Conservation (phyloP, 257 asterid genomes). For the Solanum chilense region DNA sequence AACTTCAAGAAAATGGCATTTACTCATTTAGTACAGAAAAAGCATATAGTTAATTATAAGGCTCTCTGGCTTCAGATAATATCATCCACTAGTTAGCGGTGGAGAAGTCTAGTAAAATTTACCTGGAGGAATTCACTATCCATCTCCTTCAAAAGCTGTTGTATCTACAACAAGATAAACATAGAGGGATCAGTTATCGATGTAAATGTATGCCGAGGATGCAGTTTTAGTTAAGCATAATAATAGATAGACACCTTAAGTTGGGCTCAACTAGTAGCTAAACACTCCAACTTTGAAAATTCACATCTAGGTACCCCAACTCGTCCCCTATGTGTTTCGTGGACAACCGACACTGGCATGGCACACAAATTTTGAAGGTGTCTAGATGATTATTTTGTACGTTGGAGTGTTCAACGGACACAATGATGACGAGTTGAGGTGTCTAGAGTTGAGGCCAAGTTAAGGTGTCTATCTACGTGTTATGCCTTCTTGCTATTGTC, state of each 20-base stretch:
- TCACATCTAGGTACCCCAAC: not conserved
- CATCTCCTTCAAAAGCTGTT: constrained; percentile 59
- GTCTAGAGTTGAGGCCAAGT: not conserved
- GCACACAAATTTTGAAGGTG: not conserved
- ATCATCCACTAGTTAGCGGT: not conserved
- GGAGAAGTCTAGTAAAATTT: not conserved
- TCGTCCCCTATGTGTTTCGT: too few relatives aligned
- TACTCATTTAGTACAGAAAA: not conserved
- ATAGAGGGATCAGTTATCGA: not conserved
- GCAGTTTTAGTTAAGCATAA: not conserved
- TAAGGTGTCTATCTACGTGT: not conserved
- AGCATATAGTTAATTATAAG: not conserved
- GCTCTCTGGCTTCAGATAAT: not conserved
- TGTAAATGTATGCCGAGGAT: not conserved
- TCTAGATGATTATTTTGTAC: not conserved
- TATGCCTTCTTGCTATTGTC: not conserved
- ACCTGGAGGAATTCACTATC: constrained; percentile 94
- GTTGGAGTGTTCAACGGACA: not conserved
- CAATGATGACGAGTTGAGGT: not conserved
- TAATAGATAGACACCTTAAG: not conserved
- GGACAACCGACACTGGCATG: not conserved
- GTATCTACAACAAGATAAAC: constrained; percentile 42
- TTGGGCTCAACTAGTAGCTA: not conserved
- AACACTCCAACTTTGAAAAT: not conserved
- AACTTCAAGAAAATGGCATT: not conserved